Percentiles rank a stretch among this genome's conserved stretches.
Conservation (phyloP, 192 early-diverging fungal species). For the Physocladia obscura region DNA sequence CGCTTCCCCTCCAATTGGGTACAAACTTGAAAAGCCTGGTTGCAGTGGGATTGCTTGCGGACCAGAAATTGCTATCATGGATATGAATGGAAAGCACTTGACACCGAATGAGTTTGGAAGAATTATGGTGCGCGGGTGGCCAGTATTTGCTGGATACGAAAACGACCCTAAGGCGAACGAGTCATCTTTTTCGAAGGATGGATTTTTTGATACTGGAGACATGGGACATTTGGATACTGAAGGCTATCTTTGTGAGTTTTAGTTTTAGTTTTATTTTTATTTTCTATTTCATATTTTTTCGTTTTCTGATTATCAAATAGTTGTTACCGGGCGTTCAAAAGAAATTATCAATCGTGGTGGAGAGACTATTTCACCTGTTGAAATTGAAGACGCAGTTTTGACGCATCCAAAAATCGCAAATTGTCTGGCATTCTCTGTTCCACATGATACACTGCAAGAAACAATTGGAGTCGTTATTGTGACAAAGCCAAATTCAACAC, state of each 20-base stretch:
- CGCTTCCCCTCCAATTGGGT: conserved; percentile 40
- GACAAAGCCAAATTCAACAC: conserved; percentile 8
- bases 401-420: conserved; percentile 35
- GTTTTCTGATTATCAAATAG: conserved; percentile 29
- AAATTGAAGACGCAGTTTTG: conserved; percentile 68
- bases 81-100: background rate
- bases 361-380: conserved; percentile 83
- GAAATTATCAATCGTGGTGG: conserved; percentile 88
- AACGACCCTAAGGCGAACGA: conserved; percentile 19
- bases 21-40: conserved; percentile 40
- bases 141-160: conserved; percentile 45
- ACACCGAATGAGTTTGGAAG: conserved; percentile 31
- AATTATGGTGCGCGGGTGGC: conserved; percentile 42
- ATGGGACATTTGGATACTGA: conserved; percentile 75
- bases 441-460: conserved; percentile 44
- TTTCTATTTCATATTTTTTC: background rate
- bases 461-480: conserved; percentile 43
- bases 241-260: conserved; percentile 54
- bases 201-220: conserved; percentile 83
- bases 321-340: conserved; percentile 80
- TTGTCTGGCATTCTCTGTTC: conserved; percentile 40
- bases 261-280: background rate
- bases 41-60: conserved; percentile 34
- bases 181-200: conserved; percentile 38
- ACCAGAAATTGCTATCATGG: conserved; percentile 44